Percentiles rank a stretch among this genome's conserved stretches.
Conservation (phyloP, 108 stramenopile genomes). For the Cafeteria roenbergensis region DNA sequence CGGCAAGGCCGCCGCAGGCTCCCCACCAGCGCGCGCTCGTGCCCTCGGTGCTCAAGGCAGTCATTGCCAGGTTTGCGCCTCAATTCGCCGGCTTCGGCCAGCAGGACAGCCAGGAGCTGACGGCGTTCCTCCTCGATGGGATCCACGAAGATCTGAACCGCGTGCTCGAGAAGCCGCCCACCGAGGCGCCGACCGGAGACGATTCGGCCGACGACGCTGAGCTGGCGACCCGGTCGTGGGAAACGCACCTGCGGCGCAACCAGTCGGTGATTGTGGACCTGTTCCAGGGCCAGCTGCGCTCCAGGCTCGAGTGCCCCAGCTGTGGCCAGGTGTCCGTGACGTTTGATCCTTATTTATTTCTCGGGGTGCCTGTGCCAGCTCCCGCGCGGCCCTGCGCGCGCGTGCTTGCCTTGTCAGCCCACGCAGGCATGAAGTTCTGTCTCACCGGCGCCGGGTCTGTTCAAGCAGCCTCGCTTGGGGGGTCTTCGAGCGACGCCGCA, state of each 20-base stretch:
- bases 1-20: too few relatives aligned
- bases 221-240: conserved; percentile 67
- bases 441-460: too few relatives aligned
- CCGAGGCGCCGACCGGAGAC: conserved; percentile 57
- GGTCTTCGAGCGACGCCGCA: too few relatives aligned
- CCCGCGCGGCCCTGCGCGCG: conserved; percentile 29
- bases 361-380: conserved; percentile 76
- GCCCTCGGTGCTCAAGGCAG: conserved; percentile 56
- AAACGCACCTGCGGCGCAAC: conserved; percentile 64
- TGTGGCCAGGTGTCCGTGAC: conserved; percentile 58
- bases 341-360: conserved; percentile 87
- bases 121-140: conserved; percentile 71
- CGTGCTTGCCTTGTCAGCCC: too few relatives aligned
- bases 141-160: conserved; percentile 85
- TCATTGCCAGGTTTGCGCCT: conserved; percentile 53
- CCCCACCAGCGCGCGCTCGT: too few relatives aligned
- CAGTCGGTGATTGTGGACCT: conserved; percentile 73
- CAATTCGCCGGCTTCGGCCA: conserved; percentile 84
- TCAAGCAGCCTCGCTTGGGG: too few relatives aligned
- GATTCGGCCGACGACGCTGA: conserved; percentile 34
- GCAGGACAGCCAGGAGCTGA: conserved; percentile 86
- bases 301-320: conserved; percentile 61
- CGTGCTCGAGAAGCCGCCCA: conserved; percentile 73
- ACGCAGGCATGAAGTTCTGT: too few relatives aligned
- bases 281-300: conserved; percentile 84